Conservation (phyloP, 257 asterid species). For the Penstemon eatonii region DNA sequence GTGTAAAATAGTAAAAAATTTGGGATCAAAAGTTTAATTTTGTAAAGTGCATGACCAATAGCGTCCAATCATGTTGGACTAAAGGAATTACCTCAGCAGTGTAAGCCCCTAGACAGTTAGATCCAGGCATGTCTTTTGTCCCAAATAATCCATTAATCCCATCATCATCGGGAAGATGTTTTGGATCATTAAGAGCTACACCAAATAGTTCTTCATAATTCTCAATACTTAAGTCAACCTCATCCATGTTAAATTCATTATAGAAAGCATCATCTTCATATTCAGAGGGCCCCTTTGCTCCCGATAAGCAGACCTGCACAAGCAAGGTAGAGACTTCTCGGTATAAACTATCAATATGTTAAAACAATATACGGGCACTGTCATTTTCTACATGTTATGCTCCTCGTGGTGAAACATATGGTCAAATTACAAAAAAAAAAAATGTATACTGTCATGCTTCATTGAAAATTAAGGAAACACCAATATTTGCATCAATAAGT, state of each 20-base stretch:
- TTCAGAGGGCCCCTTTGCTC: slow-evolving; percentile 42
- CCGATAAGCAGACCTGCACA: slow-evolving; percentile 54
- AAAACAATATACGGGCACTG: neutral
- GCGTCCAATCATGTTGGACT: too few relatives aligned
- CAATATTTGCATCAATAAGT: too few relatives aligned
- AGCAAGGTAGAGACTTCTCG: slow-evolving; percentile 22
- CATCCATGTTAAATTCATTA: slow-evolving; percentile 65
- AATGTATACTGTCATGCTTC: neutral
- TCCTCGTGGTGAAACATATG: neutral
- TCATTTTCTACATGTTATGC: neutral
- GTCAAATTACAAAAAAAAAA: neutral
- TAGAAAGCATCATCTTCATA: slow-evolving; percentile 45
- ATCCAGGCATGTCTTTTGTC: slow-evolving; percentile 44
- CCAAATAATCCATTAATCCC: slow-evolving; percentile 70
- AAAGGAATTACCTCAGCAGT: slow-evolving; percentile 52
- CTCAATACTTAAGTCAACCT: slow-evolving; percentile 60
- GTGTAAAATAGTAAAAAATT: neutral
- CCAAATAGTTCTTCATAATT: slow-evolving; percentile 77
- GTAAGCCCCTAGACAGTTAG: slow-evolving; percentile 48
- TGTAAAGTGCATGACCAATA: neutral
- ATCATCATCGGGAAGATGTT: slow-evolving; percentile 50
- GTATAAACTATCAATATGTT: neutral
- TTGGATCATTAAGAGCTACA: slow-evolving; percentile 49
- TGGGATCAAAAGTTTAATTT: neutral
- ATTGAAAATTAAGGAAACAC: too few relatives aligned